Evolutionary conservation across 306 rosid species (phyloP), one percentile per base, ranked within the genome.

Genomic region (Cucurbita maxima): DNA sequence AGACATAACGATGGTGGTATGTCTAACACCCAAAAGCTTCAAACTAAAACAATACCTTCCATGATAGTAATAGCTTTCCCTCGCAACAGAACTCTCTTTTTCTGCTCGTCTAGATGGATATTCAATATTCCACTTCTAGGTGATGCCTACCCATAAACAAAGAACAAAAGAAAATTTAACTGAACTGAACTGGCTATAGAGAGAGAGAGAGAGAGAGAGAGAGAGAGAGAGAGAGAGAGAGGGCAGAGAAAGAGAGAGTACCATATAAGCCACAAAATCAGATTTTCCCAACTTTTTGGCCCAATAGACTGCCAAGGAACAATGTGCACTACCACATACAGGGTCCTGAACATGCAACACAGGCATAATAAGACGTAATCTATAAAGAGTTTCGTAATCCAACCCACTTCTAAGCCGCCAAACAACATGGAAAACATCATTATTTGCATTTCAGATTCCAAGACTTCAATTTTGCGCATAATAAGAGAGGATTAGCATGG

Each of bases 1-100:
- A 30, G 34, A 30, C 2, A 30, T 30, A 63, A n/a, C 20, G 41
- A n/a, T 41, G 34, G 3, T 63, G 30, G 30, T 25, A 3, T 22
- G 25, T 30, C 14, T 16, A 62, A n/a, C 13, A 0, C 7, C 12
- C n/a, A n/a, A 45, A 37, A 44, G 34, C 16, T 19, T 45, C 22
- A 67, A 45, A 79, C 87, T 18, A 88, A 70, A 78, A 93, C 5
- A 76, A 63, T 53, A 4, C 96, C 93, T 81, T 93, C 87, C 91
- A 90, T 90, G 19, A 86, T 84, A 7, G 84, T 83, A 68, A 89
- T 71, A 43, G 88, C 96, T 76, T 87, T 90, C 54, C 96, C 97
- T 9, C 85, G 92, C 81, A 88, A 74, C 38, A 83, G 59, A 51
- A 93, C 96, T 62, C 90, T 86, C 57, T 86, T 88, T 44, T 79